Evolutionary conservation across 2,329 filamentous ascomycete genomes (phyloP).

Genomic region (Elsinoe australis): DNA sequence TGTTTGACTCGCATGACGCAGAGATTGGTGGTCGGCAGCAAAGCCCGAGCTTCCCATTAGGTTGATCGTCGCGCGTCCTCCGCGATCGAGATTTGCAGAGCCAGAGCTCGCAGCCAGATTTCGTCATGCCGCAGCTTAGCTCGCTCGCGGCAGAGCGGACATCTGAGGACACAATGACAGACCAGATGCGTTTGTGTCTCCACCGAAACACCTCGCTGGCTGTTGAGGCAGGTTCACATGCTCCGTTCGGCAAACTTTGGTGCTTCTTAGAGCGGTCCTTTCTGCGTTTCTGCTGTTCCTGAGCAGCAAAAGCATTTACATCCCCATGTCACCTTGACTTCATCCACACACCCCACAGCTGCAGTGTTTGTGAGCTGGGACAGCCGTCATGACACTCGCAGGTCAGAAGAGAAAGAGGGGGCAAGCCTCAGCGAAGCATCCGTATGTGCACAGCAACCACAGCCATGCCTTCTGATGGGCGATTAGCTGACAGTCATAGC

Average conservation of each 20-base stretch:
- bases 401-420: slow-evolving; percentile 29
- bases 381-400: slow-evolving; percentile 18
- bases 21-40: neutral
- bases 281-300: neutral
- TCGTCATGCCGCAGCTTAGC: slow-evolving; percentile 12
- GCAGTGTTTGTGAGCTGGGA: neutral
- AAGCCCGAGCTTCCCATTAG: neutral
- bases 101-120: slow-evolving; percentile 12
- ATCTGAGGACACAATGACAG: neutral
- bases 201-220: slow-evolving; percentile 13
- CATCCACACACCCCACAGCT: neutral
- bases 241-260: slow-evolving; percentile 7
- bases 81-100: slow-evolving; percentile 8
- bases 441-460: slow-evolving; percentile 27
- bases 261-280: neutral
- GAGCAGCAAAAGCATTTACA: slow-evolving; percentile 5
- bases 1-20: slow-evolving; percentile 4
- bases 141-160: neutral
- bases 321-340: slow-evolving; percentile 13
- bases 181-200: neutral
- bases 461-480: slow-evolving; percentile 13
- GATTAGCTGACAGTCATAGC: slow-evolving; percentile 26
- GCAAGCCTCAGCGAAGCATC: slow-evolving; percentile 30
- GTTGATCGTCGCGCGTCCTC: neutral
- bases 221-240: too few species aligned